Base-by-base conservation (phyloP, 2,329 filamentous ascomycete genomes). In the Cryphonectria parasitica region DNA sequence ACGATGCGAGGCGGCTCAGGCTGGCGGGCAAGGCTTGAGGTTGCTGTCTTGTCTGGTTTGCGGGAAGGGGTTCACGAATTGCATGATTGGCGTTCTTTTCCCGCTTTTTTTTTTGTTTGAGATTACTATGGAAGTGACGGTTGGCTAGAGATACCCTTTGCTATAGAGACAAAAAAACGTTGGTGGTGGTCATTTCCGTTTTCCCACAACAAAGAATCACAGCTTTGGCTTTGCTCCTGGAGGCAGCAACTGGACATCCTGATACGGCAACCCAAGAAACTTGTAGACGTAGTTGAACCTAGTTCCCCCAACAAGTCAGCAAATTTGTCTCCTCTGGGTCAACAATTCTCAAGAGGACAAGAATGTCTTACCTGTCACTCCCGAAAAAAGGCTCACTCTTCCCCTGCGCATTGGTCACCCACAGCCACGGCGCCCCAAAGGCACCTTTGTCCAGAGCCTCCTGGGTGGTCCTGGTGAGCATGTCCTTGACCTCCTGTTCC, bases 371-470 rank as follows among this genome's bases (percentile, higher is more conserved):
- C 87, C 89, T 83, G 80, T 95, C 92, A 80, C 91, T 94, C 2
- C 92, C 92, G 79, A 95, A 95, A 78, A 94, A 93, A 0, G 90
- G 88, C 81, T 92, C 89, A 64, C 84, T 84, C 69, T 84, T 79
- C 0, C 90, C 90, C 72, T 85, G 78, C 1, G 77, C 78, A 75
- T 91, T 88, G 25, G 83, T 85, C 3, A 90, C 92, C 86, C 89
- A 90, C 72, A 92, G 83, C 92, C 92, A 95, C 1, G 93, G 93
- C 65, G 89, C 88, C 0, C 93, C 93, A 79, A 92, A 95, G 0
- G 92, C 92, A 0, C 92, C 92, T 65, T 82, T 82, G 52, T 88
- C 86, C 22, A 93, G 78, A 0, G 88, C 91, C 73, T 85, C 84
- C 71, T 88, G 83, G 25, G 92, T 94, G 60, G 85, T 85, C 3